A percentile compares a stretch with the other conserved stretches of the same genome.
phyloP scores from a whole-genome alignment of 371 early-diverging fungal species.

The Phascolomyces articulosus region DNA sequence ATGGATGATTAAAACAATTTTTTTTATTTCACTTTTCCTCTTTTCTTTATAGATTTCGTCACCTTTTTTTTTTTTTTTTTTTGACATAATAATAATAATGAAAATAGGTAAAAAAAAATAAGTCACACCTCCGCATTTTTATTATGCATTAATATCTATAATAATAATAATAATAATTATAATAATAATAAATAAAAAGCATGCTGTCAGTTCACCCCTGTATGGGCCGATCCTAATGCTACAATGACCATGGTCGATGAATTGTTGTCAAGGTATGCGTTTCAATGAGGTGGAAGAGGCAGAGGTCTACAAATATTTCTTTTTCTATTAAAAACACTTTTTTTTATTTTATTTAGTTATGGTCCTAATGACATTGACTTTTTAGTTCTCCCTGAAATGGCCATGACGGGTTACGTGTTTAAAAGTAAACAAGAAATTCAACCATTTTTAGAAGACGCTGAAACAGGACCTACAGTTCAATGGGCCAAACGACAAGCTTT shows the following conservation, averaged over 20 bases:
- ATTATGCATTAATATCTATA: background rate
- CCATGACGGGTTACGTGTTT: slow-evolving; percentile 77
- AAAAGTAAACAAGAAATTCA: slow-evolving; percentile 51
- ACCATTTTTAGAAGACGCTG: slow-evolving; percentile 59
- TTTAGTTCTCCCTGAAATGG: slow-evolving; percentile 79
- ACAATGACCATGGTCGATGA: slow-evolving; percentile 35
- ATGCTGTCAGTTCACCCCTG: slow-evolving; percentile 50
- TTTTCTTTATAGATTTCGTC: too few relatives aligned
- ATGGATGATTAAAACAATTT: too few relatives aligned
- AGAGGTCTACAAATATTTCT: too few relatives aligned
- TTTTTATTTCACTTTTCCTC: too few relatives aligned
- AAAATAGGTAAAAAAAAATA: too few relatives aligned
- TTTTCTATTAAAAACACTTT: too few relatives aligned
- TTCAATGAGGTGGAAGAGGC: background rate
- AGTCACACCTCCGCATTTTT: background rate
- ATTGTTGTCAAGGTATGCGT: slow-evolving; percentile 31
- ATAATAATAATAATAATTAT: background rate
- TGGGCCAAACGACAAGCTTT: slow-evolving; percentile 68
- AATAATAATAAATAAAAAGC: slow-evolving; percentile 22
- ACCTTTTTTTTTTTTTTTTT: too few relatives aligned
- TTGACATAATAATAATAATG: too few relatives aligned
- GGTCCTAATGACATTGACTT: slow-evolving; percentile 65
- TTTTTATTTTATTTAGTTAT: slow-evolving; percentile 30
- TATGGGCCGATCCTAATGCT: slow-evolving; percentile 33
- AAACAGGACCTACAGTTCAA: slow-evolving; percentile 55